Evolutionary conservation across 1,284 basidiomycete species (phyloP), one percentile per base, ranked within the genome.

Genomic region (Lentinus polychrous): DNA sequence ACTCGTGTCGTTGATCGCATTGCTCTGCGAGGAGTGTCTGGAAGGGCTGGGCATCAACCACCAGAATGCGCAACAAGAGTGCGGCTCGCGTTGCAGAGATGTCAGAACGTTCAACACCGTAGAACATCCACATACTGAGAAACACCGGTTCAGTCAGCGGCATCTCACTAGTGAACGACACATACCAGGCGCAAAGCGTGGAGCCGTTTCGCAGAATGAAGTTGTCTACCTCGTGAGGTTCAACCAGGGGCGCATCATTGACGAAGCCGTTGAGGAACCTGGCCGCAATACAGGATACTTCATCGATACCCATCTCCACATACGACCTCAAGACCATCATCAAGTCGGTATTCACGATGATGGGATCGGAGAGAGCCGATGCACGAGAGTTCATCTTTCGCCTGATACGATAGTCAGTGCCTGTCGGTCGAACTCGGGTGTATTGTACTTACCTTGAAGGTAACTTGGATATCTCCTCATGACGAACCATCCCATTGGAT

Each of bases 151-250:
- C 6, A 7, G 11, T 23, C 4, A 49, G 35, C 18, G 8, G 17
- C 5, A 23, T 18, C 23, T 23, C 17, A 31, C 15, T 32, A 42
- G 31, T 12, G 27, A 48, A 11, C 33, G 22, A n/a, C 11, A 41
- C 72, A 49, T 59, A 85, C 85, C 83, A 84, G 35, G 66, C 62
- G 36, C 73, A 72, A 17, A 87, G 65, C 17, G 76, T 61, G 33
- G 64, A 60, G 14, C 75, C 78, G 53, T 86, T 85, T 31, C 75
- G 73, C 36, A 86, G 59, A 20, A 86, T 73, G 57, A 86, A 84
- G 59, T 84, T 83, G 55, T 86, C 83, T 2, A 83, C 69, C 61
- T 86, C 84, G 53, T 82, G 75, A 0, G 75, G 59, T 56, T 83
- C 80, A 40, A 86, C 60, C 34, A 78, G 71, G 0, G 76, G 70